Percentiles rank a stretch among this genome's conserved stretches.
These are phyloP conservation scores for Agaricus sinodeliciosus DNA, from an alignment of 768 basidiomycete species.

Conservation along the genomic window DNA sequence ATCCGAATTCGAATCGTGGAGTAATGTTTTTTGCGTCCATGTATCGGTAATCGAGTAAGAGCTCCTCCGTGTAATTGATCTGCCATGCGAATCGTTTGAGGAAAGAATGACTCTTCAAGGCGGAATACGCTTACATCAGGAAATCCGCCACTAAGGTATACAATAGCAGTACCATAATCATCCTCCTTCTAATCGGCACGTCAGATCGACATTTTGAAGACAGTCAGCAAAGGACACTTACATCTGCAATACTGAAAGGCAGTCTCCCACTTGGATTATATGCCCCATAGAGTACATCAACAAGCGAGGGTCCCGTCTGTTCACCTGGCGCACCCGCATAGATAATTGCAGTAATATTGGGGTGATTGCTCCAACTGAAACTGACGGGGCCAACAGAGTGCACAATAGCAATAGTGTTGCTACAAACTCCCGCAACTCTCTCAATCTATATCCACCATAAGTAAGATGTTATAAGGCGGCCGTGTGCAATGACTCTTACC, in stretches of 20 bases:
- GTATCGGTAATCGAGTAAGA: slow-evolving; percentile 63
- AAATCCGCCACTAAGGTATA: slow-evolving; percentile 35
- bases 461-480: slow-evolving; percentile 6
- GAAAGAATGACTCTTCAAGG: not conserved
- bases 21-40: slow-evolving; percentile 47
- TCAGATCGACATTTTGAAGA: not conserved
- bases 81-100: slow-evolving; percentile 14
- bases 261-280: slow-evolving; percentile 71
- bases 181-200: slow-evolving; percentile 23
- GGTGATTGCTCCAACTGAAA: slow-evolving; percentile 70
- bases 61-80: slow-evolving; percentile 62
- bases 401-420: slow-evolving; percentile 75
- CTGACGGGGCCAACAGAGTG: slow-evolving; percentile 72
- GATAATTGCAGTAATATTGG: slow-evolving; percentile 64
- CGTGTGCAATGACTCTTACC: slow-evolving; percentile 14
- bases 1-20: slow-evolving; percentile 64
- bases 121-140: slow-evolving; percentile 22
- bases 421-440: slow-evolving; percentile 58
- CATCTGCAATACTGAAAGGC: slow-evolving; percentile 72
- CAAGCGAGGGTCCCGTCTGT: slow-evolving; percentile 72
- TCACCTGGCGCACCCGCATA: slow-evolving; percentile 57
- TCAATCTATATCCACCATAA: slow-evolving; percentile 32
- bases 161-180: slow-evolving; percentile 37
- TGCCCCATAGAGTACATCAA: slow-evolving; percentile 70
- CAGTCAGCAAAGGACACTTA: slow-evolving; percentile 14